Evolutionary conservation across 805 yeast genomes (phyloP).

Genomic region (Myxozyma neotropica): DNA sequence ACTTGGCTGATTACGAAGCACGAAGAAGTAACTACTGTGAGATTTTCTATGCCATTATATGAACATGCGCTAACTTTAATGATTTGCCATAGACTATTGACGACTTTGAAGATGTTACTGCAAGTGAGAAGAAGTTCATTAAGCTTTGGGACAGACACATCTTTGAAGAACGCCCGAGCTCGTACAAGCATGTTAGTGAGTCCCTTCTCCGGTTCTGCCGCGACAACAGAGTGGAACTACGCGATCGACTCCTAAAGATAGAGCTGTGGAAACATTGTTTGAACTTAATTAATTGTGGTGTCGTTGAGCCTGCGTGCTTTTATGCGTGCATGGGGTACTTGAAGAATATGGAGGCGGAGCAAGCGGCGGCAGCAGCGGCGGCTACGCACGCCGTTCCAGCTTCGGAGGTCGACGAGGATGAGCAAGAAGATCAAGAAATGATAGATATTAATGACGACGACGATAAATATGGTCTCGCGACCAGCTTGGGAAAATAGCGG

Average conservation of each 20-base stretch:
- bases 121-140: constrained; percentile 26
- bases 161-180: constrained; percentile 29
- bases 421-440: not conserved
- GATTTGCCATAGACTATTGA: constrained; percentile 22
- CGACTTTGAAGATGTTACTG: constrained; percentile 29
- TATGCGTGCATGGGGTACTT: constrained; percentile 29
- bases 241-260: constrained; percentile 5
- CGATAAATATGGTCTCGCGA: no score
- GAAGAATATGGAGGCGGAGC: constrained; percentile 10
- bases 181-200: constrained; percentile 26
- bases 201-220: constrained; percentile 29
- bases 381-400: not conserved
- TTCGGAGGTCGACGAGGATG: not conserved
- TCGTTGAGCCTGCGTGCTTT: constrained; percentile 28
- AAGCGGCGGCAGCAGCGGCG: not conserved
- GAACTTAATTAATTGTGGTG: constrained; percentile 25
- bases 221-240: constrained; percentile 8
- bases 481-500: no score
- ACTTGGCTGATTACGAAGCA: constrained; percentile 27
- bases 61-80: not conserved
- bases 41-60: not conserved
- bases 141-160: constrained; percentile 32
- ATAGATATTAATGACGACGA: not conserved
- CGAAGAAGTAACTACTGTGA: constrained; percentile 24
- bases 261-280: constrained; percentile 32